These are phyloP conservation scores for Boletus sp. DNA, from an alignment of 768 basidiomycete species.

Conservation along the genomic window DNA sequence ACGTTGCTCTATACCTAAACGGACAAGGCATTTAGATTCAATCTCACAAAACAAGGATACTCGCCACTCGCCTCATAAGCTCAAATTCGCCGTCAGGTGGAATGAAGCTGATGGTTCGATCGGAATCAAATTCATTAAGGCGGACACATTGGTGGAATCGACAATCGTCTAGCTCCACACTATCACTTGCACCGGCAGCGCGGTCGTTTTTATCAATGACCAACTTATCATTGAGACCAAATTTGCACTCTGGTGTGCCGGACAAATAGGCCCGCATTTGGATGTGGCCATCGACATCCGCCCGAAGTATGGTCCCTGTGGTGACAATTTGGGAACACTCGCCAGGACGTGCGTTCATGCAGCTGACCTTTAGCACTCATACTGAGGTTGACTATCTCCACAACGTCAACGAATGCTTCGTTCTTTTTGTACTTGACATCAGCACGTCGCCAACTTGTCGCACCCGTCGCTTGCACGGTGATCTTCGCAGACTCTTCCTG, in stretches of 20 bases:
- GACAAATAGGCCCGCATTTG: slow-evolving; percentile 97
- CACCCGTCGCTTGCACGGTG: slow-evolving; percentile 94
- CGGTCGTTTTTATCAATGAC: slow-evolving; percentile 83
- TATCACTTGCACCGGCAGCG: slow-evolving; percentile 54
- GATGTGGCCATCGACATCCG: slow-evolving; percentile 97
- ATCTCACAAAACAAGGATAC: background rate
- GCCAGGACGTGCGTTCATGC: background rate
- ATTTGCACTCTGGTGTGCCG: slow-evolving; percentile 98
- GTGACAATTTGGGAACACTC: background rate
- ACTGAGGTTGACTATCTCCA: slow-evolving; percentile 92
- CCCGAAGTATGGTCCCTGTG: slow-evolving; percentile 85
- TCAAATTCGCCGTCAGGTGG: slow-evolving; percentile 99
- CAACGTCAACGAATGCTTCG: slow-evolving; percentile 99
- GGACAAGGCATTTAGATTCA: background rate
- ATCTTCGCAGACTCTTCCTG: slow-evolving; percentile 98
- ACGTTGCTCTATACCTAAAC: slow-evolving; percentile 87
- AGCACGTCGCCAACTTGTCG: slow-evolving; percentile 90
- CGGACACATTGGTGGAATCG: slow-evolving; percentile 99
- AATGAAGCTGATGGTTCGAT: slow-evolving; percentile 92
- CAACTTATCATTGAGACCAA: slow-evolving; percentile 97
- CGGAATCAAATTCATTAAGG: slow-evolving; percentile 90
- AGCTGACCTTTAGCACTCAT: slow-evolving; percentile 89
- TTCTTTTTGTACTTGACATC: slow-evolving; percentile 99
- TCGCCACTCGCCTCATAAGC: slow-evolving; percentile 76
- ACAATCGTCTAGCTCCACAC: slow-evolving; percentile 96